These are phyloP conservation scores for Citrus maxima DNA, from an alignment of 345 rosid genomes.

Conservation along the genomic window DNA sequence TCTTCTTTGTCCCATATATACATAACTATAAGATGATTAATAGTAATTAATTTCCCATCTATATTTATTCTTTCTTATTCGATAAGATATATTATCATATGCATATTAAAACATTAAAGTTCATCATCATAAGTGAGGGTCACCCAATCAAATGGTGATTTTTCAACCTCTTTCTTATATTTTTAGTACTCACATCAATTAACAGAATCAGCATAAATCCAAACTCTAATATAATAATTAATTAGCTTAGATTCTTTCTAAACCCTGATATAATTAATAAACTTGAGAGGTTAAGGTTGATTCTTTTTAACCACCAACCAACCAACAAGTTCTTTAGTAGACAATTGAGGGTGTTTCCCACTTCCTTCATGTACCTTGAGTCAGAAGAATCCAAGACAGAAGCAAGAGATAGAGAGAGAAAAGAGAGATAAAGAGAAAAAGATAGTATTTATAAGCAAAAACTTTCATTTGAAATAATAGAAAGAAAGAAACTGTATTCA, in stretches of 20 bases:
- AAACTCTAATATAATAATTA: not conserved
- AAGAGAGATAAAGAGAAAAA: too few species aligned
- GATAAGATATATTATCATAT: too few species aligned
- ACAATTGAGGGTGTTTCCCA: constrained; percentile 42
- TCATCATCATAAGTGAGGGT: not conserved
- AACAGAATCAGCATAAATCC: not conserved
- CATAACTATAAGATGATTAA: too few species aligned
- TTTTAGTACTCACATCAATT: too few species aligned
- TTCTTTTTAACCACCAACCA: not conserved
- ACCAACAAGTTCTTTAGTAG: constrained; percentile 20
- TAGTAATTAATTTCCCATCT: too few species aligned
- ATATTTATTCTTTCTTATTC: too few species aligned
- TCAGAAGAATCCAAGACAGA: constrained; percentile 33
- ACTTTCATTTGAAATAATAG: not conserved
- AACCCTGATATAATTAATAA: not conserved
- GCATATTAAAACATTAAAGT: too few species aligned
- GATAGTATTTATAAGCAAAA: not conserved
- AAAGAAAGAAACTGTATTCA: not conserved
- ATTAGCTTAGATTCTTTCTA: not conserved
- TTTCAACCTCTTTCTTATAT: too few species aligned
- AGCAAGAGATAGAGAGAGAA: not conserved
- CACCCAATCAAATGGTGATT: not conserved
- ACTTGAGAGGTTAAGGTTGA: constrained; percentile 9
- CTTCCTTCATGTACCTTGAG: constrained; percentile 25
- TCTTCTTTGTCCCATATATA: too few species aligned